Conservation (phyloP, 495 filamentous ascomycete species). For the Hypoxylon crocopeplum region DNA sequence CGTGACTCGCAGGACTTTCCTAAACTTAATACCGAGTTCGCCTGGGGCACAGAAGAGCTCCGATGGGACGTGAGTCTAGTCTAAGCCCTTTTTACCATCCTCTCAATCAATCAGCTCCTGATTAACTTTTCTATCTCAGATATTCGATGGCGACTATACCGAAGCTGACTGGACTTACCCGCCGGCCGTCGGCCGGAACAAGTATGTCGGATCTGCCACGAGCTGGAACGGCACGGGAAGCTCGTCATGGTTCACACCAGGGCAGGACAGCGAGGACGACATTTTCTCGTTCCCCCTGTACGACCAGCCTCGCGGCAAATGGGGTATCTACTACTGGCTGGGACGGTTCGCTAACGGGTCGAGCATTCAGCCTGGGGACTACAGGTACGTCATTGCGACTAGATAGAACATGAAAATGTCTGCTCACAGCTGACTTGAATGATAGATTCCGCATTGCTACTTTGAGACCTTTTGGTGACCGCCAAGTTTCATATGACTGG, state of each 20-base stretch:
- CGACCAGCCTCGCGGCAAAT: constrained; percentile 8
- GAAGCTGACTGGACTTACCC: constrained; percentile 42
- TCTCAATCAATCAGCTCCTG: background rate
- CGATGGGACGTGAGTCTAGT: constrained; percentile 44
- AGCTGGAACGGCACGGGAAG: constrained; percentile 12
- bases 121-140: constrained; percentile 3
- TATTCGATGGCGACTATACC: constrained; percentile 36
- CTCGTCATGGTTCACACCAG: constrained; percentile 15
- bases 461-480: constrained; percentile 28
- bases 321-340: constrained; percentile 37
- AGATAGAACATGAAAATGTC: no score
- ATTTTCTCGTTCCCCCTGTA: constrained; percentile 36
- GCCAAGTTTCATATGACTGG: constrained; percentile 24
- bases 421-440: background rate
- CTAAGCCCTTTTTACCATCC: background rate
- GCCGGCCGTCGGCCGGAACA: constrained; percentile 37
- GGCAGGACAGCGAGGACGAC: constrained; percentile 17
- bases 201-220: constrained; percentile 37
- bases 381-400: no score
- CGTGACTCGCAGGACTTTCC: constrained; percentile 23
- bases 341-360: constrained; percentile 38
- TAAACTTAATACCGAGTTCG: constrained; percentile 24
- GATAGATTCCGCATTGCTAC: constrained; percentile 26
- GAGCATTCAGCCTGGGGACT: constrained; percentile 37
- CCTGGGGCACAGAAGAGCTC: constrained; percentile 41